A percentile compares a stretch with the other conserved stretches of the same genome.
These are phyloP conservation scores for Aspergillus bridgeri DNA, from an alignment of 495 filamentous ascomycete species.

Conservation along the genomic window DNA sequence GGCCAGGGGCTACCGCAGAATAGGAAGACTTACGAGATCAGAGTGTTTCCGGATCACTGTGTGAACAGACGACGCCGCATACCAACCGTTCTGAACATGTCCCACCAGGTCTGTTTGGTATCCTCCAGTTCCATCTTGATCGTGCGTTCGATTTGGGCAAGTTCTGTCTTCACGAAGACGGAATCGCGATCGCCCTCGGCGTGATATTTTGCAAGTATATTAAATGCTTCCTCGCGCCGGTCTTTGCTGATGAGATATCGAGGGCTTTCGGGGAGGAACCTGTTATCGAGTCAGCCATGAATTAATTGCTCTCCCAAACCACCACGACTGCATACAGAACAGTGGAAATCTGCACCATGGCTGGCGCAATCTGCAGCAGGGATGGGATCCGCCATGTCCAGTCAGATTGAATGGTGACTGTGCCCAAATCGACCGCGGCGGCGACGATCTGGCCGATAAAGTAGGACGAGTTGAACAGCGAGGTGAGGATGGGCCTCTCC, in stretches of 20 bases:
- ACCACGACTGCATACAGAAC: conserved; percentile 36
- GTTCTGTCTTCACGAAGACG: conserved; percentile 57
- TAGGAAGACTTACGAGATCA: conserved; percentile 46
- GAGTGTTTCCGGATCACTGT: conserved; percentile 63
- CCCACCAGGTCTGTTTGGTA: conserved; percentile 52
- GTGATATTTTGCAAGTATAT: conserved; percentile 58
- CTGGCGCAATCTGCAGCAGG: conserved; percentile 49
- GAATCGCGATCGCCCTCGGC: conserved; percentile 53
- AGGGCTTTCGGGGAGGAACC: conserved; percentile 58
- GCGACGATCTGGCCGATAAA: conserved; percentile 62
- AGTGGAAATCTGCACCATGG: conserved; percentile 25
- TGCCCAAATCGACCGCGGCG: conserved; percentile 55
- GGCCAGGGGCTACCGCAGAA: background rate
- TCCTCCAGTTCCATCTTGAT: conserved; percentile 54
- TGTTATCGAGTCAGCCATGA: conserved; percentile 4
- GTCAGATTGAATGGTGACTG: conserved; percentile 49
- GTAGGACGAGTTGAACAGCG: conserved; percentile 64
- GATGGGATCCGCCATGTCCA: conserved; percentile 68
- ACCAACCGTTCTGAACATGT: conserved; percentile 51
- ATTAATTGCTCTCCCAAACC: background rate
- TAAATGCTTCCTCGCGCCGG: conserved; percentile 52
- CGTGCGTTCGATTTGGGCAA: conserved; percentile 57
- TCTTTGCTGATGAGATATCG: conserved; percentile 60
- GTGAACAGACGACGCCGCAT: conserved; percentile 60
- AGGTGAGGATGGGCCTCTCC: conserved; percentile 62